Evolutionary conservation across 176 grass and related monocot species (phyloP), one percentile per base, ranked within the genome.

Genomic region (Oryza meyeriana): DNA sequence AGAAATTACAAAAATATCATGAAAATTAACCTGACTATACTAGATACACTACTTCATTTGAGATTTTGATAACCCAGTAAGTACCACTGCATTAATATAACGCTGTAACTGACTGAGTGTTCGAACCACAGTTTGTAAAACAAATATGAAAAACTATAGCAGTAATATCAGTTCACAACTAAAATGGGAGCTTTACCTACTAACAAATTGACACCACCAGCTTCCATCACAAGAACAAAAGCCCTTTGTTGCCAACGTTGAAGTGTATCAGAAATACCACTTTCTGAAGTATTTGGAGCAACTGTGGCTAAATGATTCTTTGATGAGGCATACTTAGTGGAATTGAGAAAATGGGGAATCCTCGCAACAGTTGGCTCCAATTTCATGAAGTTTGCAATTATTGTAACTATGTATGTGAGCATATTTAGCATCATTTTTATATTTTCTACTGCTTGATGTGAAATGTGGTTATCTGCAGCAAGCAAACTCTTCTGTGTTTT

Each of bases 341-440:
- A 76, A 77, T 81, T 78, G 14, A 77, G 47, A 84, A 79, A 66
- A 40, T 71, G 50, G 83, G 81, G 65, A 10, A 79, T 69, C 79
- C 85, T 88, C 32, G 32, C 75, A 41, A 33, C 29, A 79, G 68
- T 76, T 74, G 75, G 75, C 39, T 89, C 82, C 73, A 92, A 83
- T 63, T 92, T 89, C 80, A 94, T 90, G 83, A 94, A 97, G 69
- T 82, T 92, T 36, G 86, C 92, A 88, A 97, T 90, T 84, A 94
- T 92, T 57, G 88, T 92, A 85, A 92, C 80, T 71, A 90, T 80
- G 63, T 72, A 87, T 83, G 91, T 74, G 79, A 94, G 88, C 89
- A 97, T 89, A 38, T 88, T 94, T 87, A 92, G 83, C 77, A 94
- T 79, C 34, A 79, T 68, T 40, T 73, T 83, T 62, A 84, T 90